Evolutionary conservation across 2,329 filamentous ascomycete species (phyloP), one percentile per base, ranked within the genome.

Genomic region (Cladophialophora exuberans): DNA sequence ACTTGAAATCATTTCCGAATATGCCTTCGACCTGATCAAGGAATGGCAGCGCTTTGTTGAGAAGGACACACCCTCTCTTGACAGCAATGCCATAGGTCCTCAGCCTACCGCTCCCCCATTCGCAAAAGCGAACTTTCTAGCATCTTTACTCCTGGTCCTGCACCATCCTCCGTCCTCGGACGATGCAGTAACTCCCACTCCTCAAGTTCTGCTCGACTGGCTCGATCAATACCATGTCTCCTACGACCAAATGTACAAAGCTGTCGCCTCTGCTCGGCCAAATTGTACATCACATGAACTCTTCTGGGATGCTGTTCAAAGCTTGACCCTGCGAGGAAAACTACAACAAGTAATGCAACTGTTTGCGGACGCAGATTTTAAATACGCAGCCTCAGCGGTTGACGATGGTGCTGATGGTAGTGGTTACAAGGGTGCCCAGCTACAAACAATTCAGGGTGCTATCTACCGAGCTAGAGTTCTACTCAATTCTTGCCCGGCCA

Each of bases 261-360:
- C 84, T 3, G 80, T 97, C 20, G 75, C 82, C 59, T 78, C 79
- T 23, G 74, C 85, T 63, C 79, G 79, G 41, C 88, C 89, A 1
- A 88, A 88, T 56, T 89, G 91, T 18, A 87, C 90, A 1, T 84
- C 84, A 38, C 89, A 94, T 65, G 76, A 80, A 22, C 77, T 88
- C 30, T 97, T 90, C 72, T 97, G 93, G 93, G 89, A 92, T 67
- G 85, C 85, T 1, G 76, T 96, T n/a, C 88, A 87, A 64, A 83
- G 83, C 52, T 79, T 85, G 11, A 77, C 92, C 18, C 76, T 96
- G 22, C 87, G 91, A 42, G 93, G 92, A 36, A 86, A 87, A 54
- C 81, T 96, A 38, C 64, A 70, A 11, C 83, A 83, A 36, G 86
- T 87, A 1, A 78, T 87, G n/a, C 75, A 80, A 42, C 72, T 96